Conservation (phyloP, 345 rosid species). For the Jatropha curcas region DNA sequence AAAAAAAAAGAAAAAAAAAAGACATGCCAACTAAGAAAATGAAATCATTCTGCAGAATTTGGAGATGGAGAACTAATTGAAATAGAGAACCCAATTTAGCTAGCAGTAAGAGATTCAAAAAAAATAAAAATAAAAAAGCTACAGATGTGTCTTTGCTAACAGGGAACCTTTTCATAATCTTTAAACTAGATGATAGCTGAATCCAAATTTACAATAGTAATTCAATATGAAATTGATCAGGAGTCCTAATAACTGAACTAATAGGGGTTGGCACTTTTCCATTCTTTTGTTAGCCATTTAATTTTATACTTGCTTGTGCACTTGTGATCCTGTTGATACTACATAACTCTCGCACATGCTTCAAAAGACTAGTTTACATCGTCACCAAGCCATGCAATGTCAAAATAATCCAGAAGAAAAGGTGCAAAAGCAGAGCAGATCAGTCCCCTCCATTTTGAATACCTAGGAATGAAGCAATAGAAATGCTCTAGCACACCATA, state of each 20-base stretch:
- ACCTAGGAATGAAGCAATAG: neutral
- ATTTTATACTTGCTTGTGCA: neutral
- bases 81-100: neutral
- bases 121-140: too few species aligned
- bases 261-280: neutral
- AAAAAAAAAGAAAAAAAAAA: too few species aligned
- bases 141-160: neutral
- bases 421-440: neutral
- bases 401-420: neutral
- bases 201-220: neutral
- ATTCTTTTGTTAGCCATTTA: neutral
- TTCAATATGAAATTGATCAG: neutral
- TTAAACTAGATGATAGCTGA: neutral
- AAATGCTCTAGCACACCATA: neutral
- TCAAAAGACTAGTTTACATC: neutral
- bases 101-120: neutral
- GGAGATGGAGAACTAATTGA: too few species aligned
- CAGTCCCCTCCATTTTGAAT: neutral
- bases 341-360: neutral
- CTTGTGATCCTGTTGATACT: neutral
- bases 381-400: neutral
- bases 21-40: too few species aligned
- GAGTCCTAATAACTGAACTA: neutral
- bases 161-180: neutral
- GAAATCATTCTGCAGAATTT: neutral